Base-by-base conservation (phyloP, 2,329 filamentous ascomycete species). In the Gremmenia infestans region DNA sequence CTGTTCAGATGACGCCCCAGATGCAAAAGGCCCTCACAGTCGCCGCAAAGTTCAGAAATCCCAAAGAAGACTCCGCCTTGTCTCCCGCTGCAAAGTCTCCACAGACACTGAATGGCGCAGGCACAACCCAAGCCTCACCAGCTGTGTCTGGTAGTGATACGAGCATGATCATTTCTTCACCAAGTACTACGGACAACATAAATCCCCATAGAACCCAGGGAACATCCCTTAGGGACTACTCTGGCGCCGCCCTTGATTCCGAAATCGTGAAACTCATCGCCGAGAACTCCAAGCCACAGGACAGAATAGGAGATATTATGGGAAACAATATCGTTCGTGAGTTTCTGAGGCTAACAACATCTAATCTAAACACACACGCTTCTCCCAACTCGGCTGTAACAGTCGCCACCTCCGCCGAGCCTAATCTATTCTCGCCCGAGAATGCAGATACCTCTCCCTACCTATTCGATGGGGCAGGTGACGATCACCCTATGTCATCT, bases 11-110 rank as follows among this genome's bases (percentile, higher is more conserved):
- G 28, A 32, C 9, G 9, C 28, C 28, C 11, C 28, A 35, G 9
- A 46, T n/a, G 28, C 48, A 58, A 32, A 58, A 53, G 22, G 58
- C 55, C 19, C 17, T 57, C 11, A 48, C 47, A 25, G 45, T 58
- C 28, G 58, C 55, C 5, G 54, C 52, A 12, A 58, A 49, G 25
- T 36, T 58, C 2, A 28, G 12, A 28, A 19, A 5, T 8, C 2
- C 45, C 11, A 48, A 28, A 14, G 45, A 28, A 12, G 17, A 48
- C 17, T 5, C 12, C 28, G 42, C 35, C 9, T 32, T 32, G 11
- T 32, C 28, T 32, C 9, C 28, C 9, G 4, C 28, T 32, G 9
- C 28, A 32, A 11, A 11, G 28, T 32, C 28, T 32, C 28, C 28
- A 32, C 28, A 32, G 28, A 32, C 28, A 32, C 28, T 9, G 28